Evolutionary conservation across 352 stramenopile species (phyloP).

Genomic region (Pythium plurisporium): DNA sequence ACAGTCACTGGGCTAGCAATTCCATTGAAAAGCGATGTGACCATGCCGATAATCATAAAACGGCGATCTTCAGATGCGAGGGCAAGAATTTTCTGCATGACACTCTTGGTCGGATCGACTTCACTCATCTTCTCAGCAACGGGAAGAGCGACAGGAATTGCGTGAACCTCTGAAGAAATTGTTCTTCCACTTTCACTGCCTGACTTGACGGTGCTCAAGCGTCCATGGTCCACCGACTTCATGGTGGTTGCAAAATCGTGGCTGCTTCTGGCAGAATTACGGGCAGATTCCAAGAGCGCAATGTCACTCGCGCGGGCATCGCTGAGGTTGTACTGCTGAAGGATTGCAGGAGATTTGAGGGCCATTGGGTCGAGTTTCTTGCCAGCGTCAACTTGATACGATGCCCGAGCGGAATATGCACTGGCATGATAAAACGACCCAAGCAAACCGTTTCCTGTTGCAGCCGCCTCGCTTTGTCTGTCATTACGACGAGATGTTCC

Average conservation of each 20-base stretch:
- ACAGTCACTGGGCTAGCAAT: slow-evolving; percentile 17
- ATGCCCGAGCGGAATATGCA: not conserved
- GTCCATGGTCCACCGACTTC: slow-evolving; percentile 5
- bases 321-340: not conserved
- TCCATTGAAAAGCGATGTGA: slow-evolving; percentile 17
- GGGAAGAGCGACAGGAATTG: not conserved
- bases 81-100: slow-evolving; percentile 14
- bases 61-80: slow-evolving; percentile 11
- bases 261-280: too few species aligned
- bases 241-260: not conserved
- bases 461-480: slow-evolving; percentile 48
- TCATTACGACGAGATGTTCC: slow-evolving; percentile 29
- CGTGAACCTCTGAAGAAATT: not conserved
- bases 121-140: not conserved
- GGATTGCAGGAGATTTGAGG: slow-evolving; percentile 8
- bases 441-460: not conserved
- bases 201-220: not conserved
- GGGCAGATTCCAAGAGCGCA: slow-evolving; percentile 11
- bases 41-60: slow-evolving; percentile 18
- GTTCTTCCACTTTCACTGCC: not conserved
- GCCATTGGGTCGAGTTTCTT: not conserved
- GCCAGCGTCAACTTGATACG: not conserved
- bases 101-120: not conserved
- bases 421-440: slow-evolving; percentile 4
- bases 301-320: slow-evolving; percentile 16